Conservation (phyloP, 805 yeast genomes). For the Sugiyamaella qingdaonensis region DNA sequence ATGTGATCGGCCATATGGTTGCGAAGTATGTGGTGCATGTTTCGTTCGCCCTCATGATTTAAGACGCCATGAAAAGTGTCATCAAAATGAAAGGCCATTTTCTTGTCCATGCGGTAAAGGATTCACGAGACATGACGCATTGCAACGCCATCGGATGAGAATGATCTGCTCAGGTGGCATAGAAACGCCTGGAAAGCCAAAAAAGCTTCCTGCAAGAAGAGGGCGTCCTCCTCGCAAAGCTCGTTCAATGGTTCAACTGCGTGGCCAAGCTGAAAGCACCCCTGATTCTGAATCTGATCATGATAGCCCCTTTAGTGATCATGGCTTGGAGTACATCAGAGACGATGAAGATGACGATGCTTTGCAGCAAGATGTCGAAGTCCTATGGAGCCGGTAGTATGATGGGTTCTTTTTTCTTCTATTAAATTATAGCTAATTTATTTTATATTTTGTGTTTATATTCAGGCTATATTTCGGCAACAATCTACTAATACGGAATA, state of each 20-base stretch:
- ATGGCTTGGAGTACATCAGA: slow-evolving; percentile 9
- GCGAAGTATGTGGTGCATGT: slow-evolving; percentile 69
- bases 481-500: slow-evolving; percentile 65
- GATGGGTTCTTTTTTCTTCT: neutral
- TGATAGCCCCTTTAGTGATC: slow-evolving; percentile 12
- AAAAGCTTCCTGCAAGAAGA: slow-evolving; percentile 33
- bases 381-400: slow-evolving; percentile 10
- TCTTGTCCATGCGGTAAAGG: slow-evolving; percentile 91
- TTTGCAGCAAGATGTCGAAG: neutral
- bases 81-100: slow-evolving; percentile 61
- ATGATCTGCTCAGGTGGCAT: slow-evolving; percentile 80
- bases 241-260: slow-evolving; percentile 11
- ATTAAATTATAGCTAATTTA: neutral
- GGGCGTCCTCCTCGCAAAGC: slow-evolving; percentile 35
- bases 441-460: slow-evolving; percentile 8
- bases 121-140: slow-evolving; percentile 85
- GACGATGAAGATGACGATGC: slow-evolving; percentile 4
- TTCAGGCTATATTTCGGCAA: neutral
- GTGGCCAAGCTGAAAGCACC: neutral
- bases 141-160: slow-evolving; percentile 73
- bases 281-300: slow-evolving; percentile 15
- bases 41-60: slow-evolving; percentile 96
- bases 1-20: slow-evolving; percentile 86
- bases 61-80: slow-evolving; percentile 84
- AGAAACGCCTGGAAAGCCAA: slow-evolving; percentile 29